Evolutionary conservation across 2,329 filamentous ascomycete genomes (phyloP).

Genomic region (Botryotinia convoluta): DNA sequence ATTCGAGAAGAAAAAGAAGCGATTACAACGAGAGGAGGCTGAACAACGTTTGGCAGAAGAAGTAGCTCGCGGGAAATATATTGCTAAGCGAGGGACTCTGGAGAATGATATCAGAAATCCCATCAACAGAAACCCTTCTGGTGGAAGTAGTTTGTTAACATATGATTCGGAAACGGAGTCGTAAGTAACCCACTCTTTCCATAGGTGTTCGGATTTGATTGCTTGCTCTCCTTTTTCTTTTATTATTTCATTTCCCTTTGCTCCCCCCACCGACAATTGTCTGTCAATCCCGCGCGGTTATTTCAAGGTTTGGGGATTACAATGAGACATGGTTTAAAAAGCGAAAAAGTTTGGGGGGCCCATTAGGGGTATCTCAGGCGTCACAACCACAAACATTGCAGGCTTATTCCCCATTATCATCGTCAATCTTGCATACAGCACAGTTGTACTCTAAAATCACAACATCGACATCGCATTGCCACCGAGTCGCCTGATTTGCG

Average conservation of each 20-base stretch:
- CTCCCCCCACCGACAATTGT: not conserved
- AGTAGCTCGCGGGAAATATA: slow-evolving; percentile 37
- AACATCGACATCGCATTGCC: slow-evolving; percentile 3
- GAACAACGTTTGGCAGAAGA: slow-evolving; percentile 42
- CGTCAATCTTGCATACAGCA: slow-evolving; percentile 18
- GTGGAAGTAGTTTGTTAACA: slow-evolving; percentile 34
- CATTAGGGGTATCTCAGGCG: slow-evolving; percentile 7
- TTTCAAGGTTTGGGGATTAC: slow-evolving; percentile 16
- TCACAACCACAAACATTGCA: slow-evolving; percentile 6
- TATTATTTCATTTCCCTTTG: slow-evolving; percentile 1
- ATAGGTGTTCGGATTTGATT: not conserved
- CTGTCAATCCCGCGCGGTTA: not conserved
- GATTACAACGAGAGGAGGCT: slow-evolving; percentile 45
- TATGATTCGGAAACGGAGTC: slow-evolving; percentile 38
- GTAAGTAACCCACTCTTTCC: slow-evolving; percentile 34
- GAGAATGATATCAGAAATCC: slow-evolving; percentile 29
- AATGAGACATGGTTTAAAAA: slow-evolving; percentile 15
- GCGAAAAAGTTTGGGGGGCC: not conserved
- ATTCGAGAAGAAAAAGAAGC: slow-evolving; percentile 49
- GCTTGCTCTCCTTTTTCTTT: slow-evolving; percentile 8
- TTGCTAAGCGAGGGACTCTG: slow-evolving; percentile 38
- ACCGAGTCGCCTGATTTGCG: not conserved
- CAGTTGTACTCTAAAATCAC: slow-evolving; percentile 10
- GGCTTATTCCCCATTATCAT: slow-evolving; percentile 4
- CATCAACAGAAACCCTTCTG: slow-evolving; percentile 14